phyloP scores from a whole-genome alignment of 306 rosid genomes.

The Oemleria cerasiformis region DNA sequence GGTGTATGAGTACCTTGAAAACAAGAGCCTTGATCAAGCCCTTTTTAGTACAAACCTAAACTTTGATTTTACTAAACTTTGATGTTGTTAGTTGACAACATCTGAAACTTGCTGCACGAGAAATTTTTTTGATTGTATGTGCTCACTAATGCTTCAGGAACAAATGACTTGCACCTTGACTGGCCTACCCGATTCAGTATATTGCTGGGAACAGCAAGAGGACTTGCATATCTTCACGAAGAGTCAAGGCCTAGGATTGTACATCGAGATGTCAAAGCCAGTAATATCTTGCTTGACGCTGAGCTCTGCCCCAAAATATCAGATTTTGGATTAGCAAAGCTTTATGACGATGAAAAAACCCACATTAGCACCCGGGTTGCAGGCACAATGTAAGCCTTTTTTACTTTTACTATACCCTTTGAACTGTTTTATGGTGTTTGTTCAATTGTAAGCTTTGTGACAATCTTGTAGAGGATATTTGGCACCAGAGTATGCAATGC shows the following conservation, averaged over 20 bases:
- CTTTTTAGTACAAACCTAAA: slow-evolving; percentile 22
- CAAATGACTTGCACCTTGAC: slow-evolving; percentile 14
- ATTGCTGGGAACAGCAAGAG: slow-evolving; percentile 32
- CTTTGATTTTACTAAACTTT: neutral
- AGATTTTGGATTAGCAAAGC: slow-evolving; percentile 44
- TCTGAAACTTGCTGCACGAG: neutral
- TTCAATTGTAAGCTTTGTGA: too few relatives aligned
- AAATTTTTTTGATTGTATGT: neutral
- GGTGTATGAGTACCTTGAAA: slow-evolving; percentile 37
- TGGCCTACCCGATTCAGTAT: slow-evolving; percentile 35
- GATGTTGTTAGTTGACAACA: too few relatives aligned
- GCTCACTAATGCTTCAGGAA: slow-evolving; percentile 13
- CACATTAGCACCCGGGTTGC: slow-evolving; percentile 39
- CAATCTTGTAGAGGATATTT: slow-evolving; percentile 28
- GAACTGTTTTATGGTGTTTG: too few relatives aligned
- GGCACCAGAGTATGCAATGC: slow-evolving; percentile 31
- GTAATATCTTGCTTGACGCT: slow-evolving; percentile 34
- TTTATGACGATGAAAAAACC: slow-evolving; percentile 30
- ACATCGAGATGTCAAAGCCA: slow-evolving; percentile 42
- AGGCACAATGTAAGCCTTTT: slow-evolving; percentile 33
- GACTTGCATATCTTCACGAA: slow-evolving; percentile 39
- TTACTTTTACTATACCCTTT: neutral
- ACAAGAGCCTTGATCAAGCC: slow-evolving; percentile 35
- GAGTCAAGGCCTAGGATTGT: slow-evolving; percentile 34
- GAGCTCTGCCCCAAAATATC: slow-evolving; percentile 28